Base-by-base conservation (phyloP, 371 early-diverging fungal species). In the Furculomyces boomerangus region DNA sequence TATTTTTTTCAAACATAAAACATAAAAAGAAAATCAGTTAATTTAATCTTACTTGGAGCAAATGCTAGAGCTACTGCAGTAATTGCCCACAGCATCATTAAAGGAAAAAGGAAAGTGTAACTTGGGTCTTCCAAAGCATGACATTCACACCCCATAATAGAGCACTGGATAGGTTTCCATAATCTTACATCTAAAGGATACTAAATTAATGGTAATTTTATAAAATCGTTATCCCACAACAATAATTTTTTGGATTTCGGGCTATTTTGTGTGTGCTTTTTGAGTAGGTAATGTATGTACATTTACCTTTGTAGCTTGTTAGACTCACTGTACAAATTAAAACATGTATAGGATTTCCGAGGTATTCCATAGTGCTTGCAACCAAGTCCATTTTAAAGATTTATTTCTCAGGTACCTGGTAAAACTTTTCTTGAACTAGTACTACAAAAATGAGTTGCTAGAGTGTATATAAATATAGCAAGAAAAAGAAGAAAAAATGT, bases 71-170 rank as follows among this genome's bases (percentile, higher is more conserved):
- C 53, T 3, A 59, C 58, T 5, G 68, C 67, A 0, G 66, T 44
- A 5, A 64, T 24, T 1, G 61, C 58, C 43, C 57, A 43, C 30
- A 68, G 57, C 20, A 50, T 47, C 1, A 68, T 50, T 26, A 68
- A 60, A 1, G 68, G 56, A 1, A 68, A 40, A 8, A 59, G 47
- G 3, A 68, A 57, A 13, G 46, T 46, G 40, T 64, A 56, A 31
- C 54, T 62, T 3, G 61, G 24, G 45, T 68, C 68, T 26, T 53
- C 68, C 10, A 68, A 48, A 2, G 64, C 63, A 30, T 68, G 68
- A 44, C 68, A 68, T 46, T 68, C 68, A 58, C 68, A 68, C 27
- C 68, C 68, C 59, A 68, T 60, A 13, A 32, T 10, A 16, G 24
- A 45, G 28, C 55, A 30, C 58, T 41, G 52, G 7, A 55, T 24